phyloP scores from a whole-genome alignment of 192 early-diverging fungal genomes.

The Coemansia sp. region DNA sequence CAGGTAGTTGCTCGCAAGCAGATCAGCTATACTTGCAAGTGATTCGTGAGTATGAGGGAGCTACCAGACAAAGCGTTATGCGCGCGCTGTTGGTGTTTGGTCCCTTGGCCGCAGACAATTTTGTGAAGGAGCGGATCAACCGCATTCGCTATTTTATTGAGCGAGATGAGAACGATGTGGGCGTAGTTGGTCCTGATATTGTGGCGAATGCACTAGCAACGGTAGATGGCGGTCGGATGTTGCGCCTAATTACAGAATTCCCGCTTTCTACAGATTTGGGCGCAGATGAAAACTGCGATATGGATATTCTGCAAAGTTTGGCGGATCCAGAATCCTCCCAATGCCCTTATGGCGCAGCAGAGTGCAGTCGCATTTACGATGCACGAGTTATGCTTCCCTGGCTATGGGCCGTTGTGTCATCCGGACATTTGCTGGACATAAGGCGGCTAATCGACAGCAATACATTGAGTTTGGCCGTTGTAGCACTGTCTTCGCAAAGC shows the following conservation, averaged over 20 bases:
- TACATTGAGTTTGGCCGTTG: slow-evolving; percentile 32
- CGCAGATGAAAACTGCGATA: no score
- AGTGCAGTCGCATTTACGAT: slow-evolving; percentile 26
- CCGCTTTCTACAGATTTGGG: slow-evolving; percentile 1
- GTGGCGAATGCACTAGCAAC: slow-evolving; percentile 24
- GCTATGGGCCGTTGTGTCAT: slow-evolving; percentile 36
- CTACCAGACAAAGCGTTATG: slow-evolving; percentile 42
- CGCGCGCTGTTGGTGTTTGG: slow-evolving; percentile 45
- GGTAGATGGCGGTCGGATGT: slow-evolving; percentile 24
- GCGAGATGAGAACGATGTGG: slow-evolving; percentile 44
- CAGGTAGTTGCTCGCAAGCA: slow-evolving; percentile 22
- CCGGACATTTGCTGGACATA: slow-evolving; percentile 10
- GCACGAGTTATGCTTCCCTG: slow-evolving; percentile 37
- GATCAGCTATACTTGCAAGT: slow-evolving; percentile 32
- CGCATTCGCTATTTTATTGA: slow-evolving; percentile 32
- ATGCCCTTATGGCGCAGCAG: background rate
- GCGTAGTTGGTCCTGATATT: slow-evolving; percentile 31
- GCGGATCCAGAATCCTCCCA: slow-evolving; percentile 6
- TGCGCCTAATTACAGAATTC: slow-evolving; percentile 38
- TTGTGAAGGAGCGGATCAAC: slow-evolving; percentile 24
- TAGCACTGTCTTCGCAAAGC: slow-evolving; percentile 37
- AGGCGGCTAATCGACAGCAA: slow-evolving; percentile 38
- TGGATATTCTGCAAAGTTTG: no score
- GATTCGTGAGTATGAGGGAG: slow-evolving; percentile 31
- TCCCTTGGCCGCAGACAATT: slow-evolving; percentile 18